Percentiles rank a stretch among this genome's conserved stretches.
These are phyloP conservation scores for Phytopythium montanum DNA, from an alignment of 352 stramenopile genomes.

Conservation along the genomic window DNA sequence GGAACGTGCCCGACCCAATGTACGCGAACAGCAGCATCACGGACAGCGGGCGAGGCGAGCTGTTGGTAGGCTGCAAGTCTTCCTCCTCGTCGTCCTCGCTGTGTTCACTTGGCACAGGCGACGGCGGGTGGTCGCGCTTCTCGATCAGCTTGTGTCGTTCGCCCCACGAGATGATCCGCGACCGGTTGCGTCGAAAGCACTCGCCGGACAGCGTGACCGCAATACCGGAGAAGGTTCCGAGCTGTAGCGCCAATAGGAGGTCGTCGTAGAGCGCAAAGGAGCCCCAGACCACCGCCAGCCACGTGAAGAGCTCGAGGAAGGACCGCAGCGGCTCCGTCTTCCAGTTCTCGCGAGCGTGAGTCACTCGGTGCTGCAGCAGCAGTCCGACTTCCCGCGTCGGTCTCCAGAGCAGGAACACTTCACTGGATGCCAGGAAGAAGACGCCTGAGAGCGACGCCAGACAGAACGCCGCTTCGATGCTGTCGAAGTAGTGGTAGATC, in stretches of 20 bases:
- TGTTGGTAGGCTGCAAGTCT: neutral
- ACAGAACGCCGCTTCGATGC: conserved; percentile 81
- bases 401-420: conserved; percentile 81
- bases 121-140: conserved; percentile 13
- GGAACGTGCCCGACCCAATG: conserved; percentile 80
- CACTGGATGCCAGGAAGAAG: conserved; percentile 75
- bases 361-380: conserved; percentile 75
- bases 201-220: conserved; percentile 75
- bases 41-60: conserved; percentile 28
- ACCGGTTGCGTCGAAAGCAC: conserved; percentile 64
- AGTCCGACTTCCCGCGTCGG: conserved; percentile 66
- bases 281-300: conserved; percentile 72
- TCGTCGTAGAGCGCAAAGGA: conserved; percentile 84
- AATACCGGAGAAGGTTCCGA: conserved; percentile 82
- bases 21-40: conserved; percentile 83
- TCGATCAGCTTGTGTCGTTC: conserved; percentile 9
- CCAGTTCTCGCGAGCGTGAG: conserved; percentile 78
- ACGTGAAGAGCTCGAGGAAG: conserved; percentile 82
- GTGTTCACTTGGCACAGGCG: conserved; percentile 15
- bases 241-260: conserved; percentile 67
- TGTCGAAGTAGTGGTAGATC: conserved; percentile 86
- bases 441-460: conserved; percentile 73
- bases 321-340: conserved; percentile 66
- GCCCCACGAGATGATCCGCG: conserved; percentile 50
- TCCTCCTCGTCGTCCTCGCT: conserved; percentile 6